Percentiles rank a stretch among this genome's conserved stretches.
These are phyloP conservation scores for Bisporella sp. DNA, from an alignment of 2,329 filamentous ascomycete genomes.

Conservation along the genomic window DNA sequence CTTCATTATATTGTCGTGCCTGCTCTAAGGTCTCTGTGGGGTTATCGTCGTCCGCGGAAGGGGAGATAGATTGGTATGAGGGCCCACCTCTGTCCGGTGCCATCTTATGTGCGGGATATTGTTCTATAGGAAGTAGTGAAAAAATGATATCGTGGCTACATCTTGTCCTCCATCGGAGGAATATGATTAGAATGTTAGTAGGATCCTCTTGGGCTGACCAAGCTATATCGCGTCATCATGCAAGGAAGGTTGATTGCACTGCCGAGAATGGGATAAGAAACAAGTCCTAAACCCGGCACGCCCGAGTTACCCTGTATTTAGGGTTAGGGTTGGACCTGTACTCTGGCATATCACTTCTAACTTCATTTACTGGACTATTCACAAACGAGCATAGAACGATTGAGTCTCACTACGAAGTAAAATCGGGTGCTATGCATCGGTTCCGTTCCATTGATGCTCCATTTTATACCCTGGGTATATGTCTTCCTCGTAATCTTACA, in stretches of 20 bases:
- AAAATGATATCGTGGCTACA: too few species aligned
- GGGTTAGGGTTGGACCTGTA: too few species aligned
- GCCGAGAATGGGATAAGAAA: neutral
- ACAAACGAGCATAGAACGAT: too few species aligned
- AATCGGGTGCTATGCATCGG: too few species aligned
- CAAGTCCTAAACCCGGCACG: neutral
- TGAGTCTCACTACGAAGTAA: too few species aligned
- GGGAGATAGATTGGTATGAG: slow-evolving; percentile 19
- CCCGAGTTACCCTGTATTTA: too few species aligned
- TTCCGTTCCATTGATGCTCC: too few species aligned
- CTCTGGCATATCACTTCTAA: too few species aligned
- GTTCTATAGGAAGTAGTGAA: neutral
- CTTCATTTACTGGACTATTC: too few species aligned
- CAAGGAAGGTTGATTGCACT: neutral
- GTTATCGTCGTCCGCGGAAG: slow-evolving; percentile 2
- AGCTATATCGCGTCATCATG: too few species aligned
- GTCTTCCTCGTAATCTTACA: neutral
- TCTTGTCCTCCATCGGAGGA: too few species aligned
- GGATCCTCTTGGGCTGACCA: neutral
- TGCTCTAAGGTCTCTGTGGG: slow-evolving; percentile 2
- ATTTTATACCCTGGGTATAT: neutral
- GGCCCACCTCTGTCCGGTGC: slow-evolving; percentile 19
- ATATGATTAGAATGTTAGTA: too few species aligned
- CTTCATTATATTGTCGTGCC: slow-evolving; percentile 20
- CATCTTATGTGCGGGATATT: slow-evolving; percentile 8